Evolutionary conservation across 257 asterid species (phyloP).

Genomic region (Dorcoceras hygrometricum): DNA sequence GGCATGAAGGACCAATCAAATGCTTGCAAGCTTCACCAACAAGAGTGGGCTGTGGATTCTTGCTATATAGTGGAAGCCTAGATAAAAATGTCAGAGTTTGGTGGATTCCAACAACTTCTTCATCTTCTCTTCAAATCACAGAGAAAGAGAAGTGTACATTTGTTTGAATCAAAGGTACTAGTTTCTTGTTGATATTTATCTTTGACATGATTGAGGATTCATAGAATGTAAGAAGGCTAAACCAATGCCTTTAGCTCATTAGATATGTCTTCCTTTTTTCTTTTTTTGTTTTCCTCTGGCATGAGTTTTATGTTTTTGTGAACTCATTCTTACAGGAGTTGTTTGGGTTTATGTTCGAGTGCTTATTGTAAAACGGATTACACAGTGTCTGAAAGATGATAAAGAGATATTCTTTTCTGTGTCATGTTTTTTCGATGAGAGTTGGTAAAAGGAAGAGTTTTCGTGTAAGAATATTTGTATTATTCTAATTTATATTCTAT

Average conservation of each 20-base stretch:
- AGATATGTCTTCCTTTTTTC: no score
- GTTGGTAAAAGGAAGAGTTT: neutral
- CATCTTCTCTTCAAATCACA: slow-evolving; percentile 5
- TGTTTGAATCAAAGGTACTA: neutral
- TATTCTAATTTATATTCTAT: no score
- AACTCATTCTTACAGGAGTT: neutral
- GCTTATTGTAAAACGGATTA: neutral
- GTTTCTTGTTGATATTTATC: no score
- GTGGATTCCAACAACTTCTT: slow-evolving; percentile 65
- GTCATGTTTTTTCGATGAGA: neutral
- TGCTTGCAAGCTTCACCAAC: slow-evolving; percentile 62
- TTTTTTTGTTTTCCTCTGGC: neutral
- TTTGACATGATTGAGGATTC: neutral
- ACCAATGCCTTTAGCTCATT: neutral
- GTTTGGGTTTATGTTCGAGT: neutral
- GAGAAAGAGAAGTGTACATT: neutral
- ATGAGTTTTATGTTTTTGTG: neutral
- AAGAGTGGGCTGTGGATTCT: slow-evolving; percentile 66
- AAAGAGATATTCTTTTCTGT: no score
- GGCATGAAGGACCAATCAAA: slow-evolving; percentile 78
- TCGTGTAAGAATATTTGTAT: no score
- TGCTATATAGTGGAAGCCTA: slow-evolving; percentile 82
- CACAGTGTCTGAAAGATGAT: neutral
- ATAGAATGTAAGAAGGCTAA: neutral
- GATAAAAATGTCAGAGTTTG: slow-evolving; percentile 73